Base-by-base conservation (phyloP, 768 basidiomycete species). In the Termitomyces sp. region DNA sequence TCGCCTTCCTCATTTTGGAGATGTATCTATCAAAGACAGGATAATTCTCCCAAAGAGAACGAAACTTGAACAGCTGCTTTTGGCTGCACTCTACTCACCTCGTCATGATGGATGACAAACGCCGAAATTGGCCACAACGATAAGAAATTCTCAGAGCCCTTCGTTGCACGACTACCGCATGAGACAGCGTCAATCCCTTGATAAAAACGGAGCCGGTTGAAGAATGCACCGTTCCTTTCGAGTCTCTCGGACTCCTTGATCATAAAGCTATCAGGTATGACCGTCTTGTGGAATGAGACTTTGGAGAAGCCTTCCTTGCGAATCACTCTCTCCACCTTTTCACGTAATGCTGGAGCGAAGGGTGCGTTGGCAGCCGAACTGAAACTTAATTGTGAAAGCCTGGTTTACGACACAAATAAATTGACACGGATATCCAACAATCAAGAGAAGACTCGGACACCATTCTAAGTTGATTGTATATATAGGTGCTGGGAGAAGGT, bases 221-320 rank as follows among this genome's bases (percentile, higher is more conserved):
- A 38, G 34, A 5, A n/a, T 7, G 65, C 56, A 32, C 63, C 66
- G n/a, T 68, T 62, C 2, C 72, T 72, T 20, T 67, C 69, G 32
- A 68, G 57, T 5, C 77, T 70, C 40, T 69, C 68, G 3, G 74
- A 76, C 57, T 82, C 81, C 38, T 76, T 74, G 29, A 81, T 25
- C 25, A 25, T 60, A 63, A 81, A 81, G 59, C 80, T 82, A 58
- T 81, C 80, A n/a, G 81, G 54, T 61, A 77, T 76, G 57, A 73
- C 68, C 73, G 82, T 74, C 53, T 76, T 76, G 5, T 67, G 66
- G n/a, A 81, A 63, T 1, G 72, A 67, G 8, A 69, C 63, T 53
- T 76, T 76, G 0, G 69, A 67, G 71, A 78, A 80, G 17, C 74
- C 80, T 47, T 80, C 73, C 11, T 73, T 67, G 4, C 59, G 53